Evolutionary conservation across 495 filamentous ascomycete species (phyloP).

Genomic region (Neohortaea acidophila): DNA sequence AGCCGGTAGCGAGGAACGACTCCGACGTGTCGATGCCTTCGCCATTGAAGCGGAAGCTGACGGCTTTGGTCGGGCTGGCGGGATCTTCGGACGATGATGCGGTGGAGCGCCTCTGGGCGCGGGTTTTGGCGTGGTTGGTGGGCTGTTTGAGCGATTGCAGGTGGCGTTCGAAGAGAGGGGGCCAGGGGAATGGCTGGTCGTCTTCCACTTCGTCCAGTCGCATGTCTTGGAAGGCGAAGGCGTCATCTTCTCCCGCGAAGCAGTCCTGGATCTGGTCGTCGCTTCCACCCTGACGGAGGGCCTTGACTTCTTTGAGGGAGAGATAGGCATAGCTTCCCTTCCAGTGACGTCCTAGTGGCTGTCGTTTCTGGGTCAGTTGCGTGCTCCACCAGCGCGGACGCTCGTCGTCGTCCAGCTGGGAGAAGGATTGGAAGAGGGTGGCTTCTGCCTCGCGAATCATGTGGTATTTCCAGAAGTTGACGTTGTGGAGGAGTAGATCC

Average conservation of each 20-base stretch:
- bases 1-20: constrained; percentile 22
- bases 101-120: constrained; percentile 20
- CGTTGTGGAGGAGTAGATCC: constrained; percentile 20
- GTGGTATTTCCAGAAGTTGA: constrained; percentile 29
- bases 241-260: constrained; percentile 12
- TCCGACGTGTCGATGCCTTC: constrained; percentile 17
- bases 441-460: constrained; percentile 17
- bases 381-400: constrained; percentile 17
- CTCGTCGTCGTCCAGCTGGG: constrained; percentile 9
- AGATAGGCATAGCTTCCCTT: constrained; percentile 25
- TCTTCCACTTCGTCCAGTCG: constrained; percentile 7
- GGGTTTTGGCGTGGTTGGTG: constrained; percentile 11
- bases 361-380: neutral
- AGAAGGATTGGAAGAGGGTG: constrained; percentile 15
- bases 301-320: constrained; percentile 12
- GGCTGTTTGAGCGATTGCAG: constrained; percentile 15
- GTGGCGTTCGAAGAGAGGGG: constrained; percentile 19
- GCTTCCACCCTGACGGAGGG: constrained; percentile 5
- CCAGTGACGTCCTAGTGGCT: constrained; percentile 21
- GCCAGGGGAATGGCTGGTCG: constrained; percentile 12
- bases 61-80: neutral
- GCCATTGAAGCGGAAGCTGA: constrained; percentile 17
- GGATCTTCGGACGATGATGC: no score
- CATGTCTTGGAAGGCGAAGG: constrained; percentile 15
- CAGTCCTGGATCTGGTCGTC: constrained; percentile 8